Conservation (phyloP, 2,329 filamentous ascomycete species). For the Dactylonectria estremocensis region DNA sequence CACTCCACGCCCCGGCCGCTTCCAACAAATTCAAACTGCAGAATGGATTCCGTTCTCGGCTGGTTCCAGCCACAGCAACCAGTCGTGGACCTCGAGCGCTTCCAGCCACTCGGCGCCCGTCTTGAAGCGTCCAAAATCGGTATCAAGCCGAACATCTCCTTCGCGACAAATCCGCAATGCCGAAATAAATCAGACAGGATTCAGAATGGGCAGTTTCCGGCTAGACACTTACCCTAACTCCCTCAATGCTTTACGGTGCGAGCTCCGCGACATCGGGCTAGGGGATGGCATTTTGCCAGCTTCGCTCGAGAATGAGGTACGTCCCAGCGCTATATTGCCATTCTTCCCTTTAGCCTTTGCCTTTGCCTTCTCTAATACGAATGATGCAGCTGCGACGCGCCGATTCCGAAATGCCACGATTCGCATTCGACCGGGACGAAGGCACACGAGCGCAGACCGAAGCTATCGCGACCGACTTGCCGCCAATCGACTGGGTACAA, state of each 20-base stretch:
- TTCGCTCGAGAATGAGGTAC: conserved; percentile 25
- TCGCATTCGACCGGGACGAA: conserved; percentile 21
- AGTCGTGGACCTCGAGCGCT: conserved; percentile 15
- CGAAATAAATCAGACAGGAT: conserved; percentile 25
- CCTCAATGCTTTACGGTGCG: conserved; percentile 14
- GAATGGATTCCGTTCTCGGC: conserved; percentile 14
- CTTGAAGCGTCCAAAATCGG: conserved; percentile 4
- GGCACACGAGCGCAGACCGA: conserved; percentile 24
- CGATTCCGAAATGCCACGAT: conserved; percentile 22
- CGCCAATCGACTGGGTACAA: conserved; percentile 23
- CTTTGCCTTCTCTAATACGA: conserved; percentile 16
- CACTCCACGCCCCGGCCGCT: conserved; percentile 15
- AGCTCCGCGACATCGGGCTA: conserved; percentile 20
- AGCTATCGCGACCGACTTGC: conserved; percentile 10
- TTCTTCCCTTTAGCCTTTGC: conserved; percentile 4
- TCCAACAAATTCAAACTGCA: conserved; percentile 3
- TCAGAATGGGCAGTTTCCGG: conserved; percentile 23
- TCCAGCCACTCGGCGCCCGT: conserved; percentile 7
- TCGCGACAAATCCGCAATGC: conserved; percentile 27
- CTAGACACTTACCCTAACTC: conserved; percentile 18
- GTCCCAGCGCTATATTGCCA: conserved; percentile 4
- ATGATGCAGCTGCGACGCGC: conserved; percentile 15
- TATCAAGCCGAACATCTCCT: conserved; percentile 21
- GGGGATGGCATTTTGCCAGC: conserved; percentile 21
- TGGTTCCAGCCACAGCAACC: background rate